phyloP scores from a whole-genome alignment of 768 basidiomycete species.

The Podaxis sp. region DNA sequence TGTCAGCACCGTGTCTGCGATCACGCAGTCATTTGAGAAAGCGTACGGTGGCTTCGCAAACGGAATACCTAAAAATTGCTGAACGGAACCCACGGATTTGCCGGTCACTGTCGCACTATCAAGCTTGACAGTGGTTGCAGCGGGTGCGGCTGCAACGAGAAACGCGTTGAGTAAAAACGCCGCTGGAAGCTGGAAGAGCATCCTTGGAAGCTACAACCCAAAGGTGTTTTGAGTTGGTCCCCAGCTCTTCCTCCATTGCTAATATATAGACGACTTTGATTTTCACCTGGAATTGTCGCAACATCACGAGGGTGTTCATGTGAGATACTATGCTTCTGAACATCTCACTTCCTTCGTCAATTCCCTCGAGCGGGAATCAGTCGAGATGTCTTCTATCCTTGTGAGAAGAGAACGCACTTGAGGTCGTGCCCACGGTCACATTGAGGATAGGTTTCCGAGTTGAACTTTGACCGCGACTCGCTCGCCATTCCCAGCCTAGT shows the following conservation, averaged over 20 bases:
- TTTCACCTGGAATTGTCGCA: slow-evolving; percentile 2
- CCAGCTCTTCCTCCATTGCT: neutral
- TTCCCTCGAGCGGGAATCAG: neutral
- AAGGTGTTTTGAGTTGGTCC: neutral
- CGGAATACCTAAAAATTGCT: slow-evolving; percentile 53
- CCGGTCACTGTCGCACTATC: slow-evolving; percentile 49
- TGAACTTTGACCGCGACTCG: too few relatives aligned
- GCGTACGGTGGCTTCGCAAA: slow-evolving; percentile 56
- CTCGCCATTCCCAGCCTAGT: too few relatives aligned
- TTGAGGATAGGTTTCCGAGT: too few relatives aligned
- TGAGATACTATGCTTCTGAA: neutral
- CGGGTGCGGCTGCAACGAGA: slow-evolving; percentile 22
- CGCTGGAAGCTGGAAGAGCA: slow-evolving; percentile 21
- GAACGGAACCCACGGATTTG: slow-evolving; percentile 26
- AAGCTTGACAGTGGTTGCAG: slow-evolving; percentile 38
- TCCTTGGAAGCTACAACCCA: slow-evolving; percentile 2
- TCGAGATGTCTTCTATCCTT: neutral
- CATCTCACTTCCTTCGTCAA: neutral
- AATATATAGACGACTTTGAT: neutral
- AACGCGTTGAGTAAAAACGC: slow-evolving; percentile 19
- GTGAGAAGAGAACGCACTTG: neutral
- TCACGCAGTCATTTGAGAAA: neutral
- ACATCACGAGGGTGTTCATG: slow-evolving; percentile 2
- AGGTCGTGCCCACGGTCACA: neutral
- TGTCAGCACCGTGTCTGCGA: neutral